Base-by-base conservation (phyloP, 106 monocot genomes). In the Dendrobium catenatum region DNA sequence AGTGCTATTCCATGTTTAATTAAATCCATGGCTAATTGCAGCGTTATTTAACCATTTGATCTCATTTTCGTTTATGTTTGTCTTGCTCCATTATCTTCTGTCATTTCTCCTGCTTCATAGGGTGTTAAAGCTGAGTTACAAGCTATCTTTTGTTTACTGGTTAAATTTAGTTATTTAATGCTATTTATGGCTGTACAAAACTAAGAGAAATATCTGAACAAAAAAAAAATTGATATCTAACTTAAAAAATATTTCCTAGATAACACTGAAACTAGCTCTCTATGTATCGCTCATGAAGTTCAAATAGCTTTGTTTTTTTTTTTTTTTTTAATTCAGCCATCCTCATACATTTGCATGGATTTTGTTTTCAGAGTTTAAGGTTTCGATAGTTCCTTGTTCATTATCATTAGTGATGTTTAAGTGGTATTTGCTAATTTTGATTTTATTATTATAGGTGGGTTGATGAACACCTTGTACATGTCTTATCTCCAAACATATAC, bases 401-500 rank as follows among this genome's bases (percentile, higher is more conserved):
- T 72, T 15, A 37, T 41, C 33, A 74, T 74, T 16, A 15, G 4
- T 19, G 19, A 41, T 42, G 18, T 44, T 74, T 74, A 74, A 42
- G 43, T 74, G 31, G 15, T 43, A 43, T 9, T 74, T 5, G 19
- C 19, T 74, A 15, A 41, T 43, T 74, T 42, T 19, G 51, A 19
- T 42, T 81, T 78, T 10, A 17, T n/a, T 37, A 24, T 78, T 85
- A 20, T 81, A 97, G 96, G 83, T 97, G 96, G 96, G 96, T 94
- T 72, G 96, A 94, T 86, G 88, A 90, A 17, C 92, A 97, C 70
- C 86, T 97, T 77, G 96, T 97, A 27, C 96, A 97, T 78, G 79
- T 94, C 42, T 72, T 97, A 81, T 92, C 96, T 33, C 96, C 96
- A 81, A 97, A 97, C 59, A 97, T 97, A 81, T 97, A 97, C 77